These are phyloP conservation scores for Cordia subcordata DNA, from an alignment of 257 asterid genomes.

Conservation along the genomic window DNA sequence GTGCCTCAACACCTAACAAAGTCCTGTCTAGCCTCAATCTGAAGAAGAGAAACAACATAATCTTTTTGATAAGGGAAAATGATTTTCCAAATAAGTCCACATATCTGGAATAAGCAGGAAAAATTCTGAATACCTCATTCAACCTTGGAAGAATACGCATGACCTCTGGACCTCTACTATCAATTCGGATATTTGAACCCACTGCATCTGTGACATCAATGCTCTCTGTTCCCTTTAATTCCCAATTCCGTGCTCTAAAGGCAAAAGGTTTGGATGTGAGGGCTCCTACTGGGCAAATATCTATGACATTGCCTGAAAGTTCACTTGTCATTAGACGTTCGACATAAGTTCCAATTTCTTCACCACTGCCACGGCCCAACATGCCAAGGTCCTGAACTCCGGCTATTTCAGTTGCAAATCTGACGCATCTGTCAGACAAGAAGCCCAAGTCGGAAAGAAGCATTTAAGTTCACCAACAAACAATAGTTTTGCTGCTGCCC, in stretches of 20 bases:
- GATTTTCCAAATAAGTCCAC: background rate
- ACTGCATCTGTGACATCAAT: slow-evolving; percentile 98
- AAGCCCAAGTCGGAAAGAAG: slow-evolving; percentile 19
- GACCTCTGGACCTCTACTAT: slow-evolving; percentile 99
- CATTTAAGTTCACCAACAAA: no score
- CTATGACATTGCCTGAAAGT: slow-evolving; percentile 95
- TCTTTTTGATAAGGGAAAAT: slow-evolving; percentile 1
- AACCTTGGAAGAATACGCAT: slow-evolving; percentile 92
- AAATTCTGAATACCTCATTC: slow-evolving; percentile 59
- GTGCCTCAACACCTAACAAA: background rate
- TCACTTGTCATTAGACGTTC: slow-evolving; percentile 98
- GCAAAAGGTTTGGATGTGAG: slow-evolving; percentile 98
- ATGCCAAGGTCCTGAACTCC: slow-evolving; percentile 98
- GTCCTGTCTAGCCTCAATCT: background rate
- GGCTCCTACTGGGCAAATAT: slow-evolving; percentile 99
- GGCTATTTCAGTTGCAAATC: slow-evolving; percentile 93
- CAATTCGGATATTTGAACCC: slow-evolving; percentile 97
- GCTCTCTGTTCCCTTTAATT: slow-evolving; percentile 95
- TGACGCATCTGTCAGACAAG: slow-evolving; percentile 70
- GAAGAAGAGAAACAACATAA: background rate
- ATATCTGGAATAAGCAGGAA: background rate
- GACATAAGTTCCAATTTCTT: slow-evolving; percentile 98
- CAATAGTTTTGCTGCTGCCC: no score
- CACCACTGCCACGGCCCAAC: slow-evolving; percentile 99
- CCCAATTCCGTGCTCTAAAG: slow-evolving; percentile 99